Evolutionary conservation across 768 basidiomycete genomes (phyloP).

Genomic region (Russula sp.): DNA sequence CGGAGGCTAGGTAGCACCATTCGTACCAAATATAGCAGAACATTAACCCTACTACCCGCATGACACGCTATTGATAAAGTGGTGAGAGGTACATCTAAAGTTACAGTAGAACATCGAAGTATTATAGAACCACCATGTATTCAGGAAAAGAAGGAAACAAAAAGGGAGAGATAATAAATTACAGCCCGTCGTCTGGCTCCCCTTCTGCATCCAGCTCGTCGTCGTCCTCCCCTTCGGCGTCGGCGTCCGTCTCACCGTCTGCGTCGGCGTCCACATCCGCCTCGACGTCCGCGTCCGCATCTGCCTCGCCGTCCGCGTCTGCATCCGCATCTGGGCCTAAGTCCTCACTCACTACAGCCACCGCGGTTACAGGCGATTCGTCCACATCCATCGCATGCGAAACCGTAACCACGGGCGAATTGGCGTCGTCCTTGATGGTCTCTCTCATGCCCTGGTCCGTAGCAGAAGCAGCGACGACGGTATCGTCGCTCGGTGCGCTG

Average conservation of each 20-base stretch:
- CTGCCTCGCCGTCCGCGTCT: conserved; percentile 25
- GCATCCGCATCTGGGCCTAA: conserved; percentile 2
- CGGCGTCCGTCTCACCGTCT: conserved; percentile 42
- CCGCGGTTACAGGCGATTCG: conserved; percentile 22
- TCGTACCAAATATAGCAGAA: neutral
- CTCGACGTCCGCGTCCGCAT: conserved; percentile 25
- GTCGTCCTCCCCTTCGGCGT: conserved; percentile 36
- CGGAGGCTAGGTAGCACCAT: neutral
- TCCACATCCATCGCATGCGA: conserved; percentile 22
- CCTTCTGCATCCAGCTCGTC: conserved; percentile 32
- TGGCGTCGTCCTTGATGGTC: conserved; percentile 9
- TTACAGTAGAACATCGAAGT: conserved; percentile 17
- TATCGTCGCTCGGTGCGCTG: conserved; percentile 56
- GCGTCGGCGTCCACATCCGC: no score
- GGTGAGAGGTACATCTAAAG: conserved; percentile 17
- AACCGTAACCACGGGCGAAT: neutral
- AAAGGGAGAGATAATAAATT: conserved; percentile 15
- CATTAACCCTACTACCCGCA: conserved; percentile 1
- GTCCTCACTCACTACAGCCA: neutral
- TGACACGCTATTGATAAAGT: conserved; percentile 1
- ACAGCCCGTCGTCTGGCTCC: conserved; percentile 28
- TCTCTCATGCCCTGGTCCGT: neutral
- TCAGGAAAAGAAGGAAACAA: conserved; percentile 7
- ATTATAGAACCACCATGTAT: conserved; percentile 15
- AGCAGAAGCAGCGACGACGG: conserved; percentile 38